Conservation (phyloP, 2,329 filamentous ascomycete species). For the Neofusicoccum umdonicola region DNA sequence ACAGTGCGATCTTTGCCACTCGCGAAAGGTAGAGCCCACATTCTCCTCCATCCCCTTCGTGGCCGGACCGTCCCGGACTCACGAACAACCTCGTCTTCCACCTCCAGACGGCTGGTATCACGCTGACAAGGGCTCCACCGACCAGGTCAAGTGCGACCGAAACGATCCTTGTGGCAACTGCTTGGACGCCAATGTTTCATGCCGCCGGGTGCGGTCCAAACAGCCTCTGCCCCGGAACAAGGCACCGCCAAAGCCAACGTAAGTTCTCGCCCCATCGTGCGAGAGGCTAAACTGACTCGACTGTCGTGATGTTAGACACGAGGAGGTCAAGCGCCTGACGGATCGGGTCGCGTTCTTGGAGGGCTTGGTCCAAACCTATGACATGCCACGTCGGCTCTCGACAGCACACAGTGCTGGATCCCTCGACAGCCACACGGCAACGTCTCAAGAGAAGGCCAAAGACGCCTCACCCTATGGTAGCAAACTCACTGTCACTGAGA, state of each 20-base stretch:
- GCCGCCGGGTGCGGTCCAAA: not conserved
- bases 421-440: not conserved
- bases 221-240: not conserved
- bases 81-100: not conserved
- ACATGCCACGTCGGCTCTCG: not conserved
- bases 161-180: conserved; percentile 7
- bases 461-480: not conserved
- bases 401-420: not conserved
- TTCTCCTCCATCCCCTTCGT: not conserved
- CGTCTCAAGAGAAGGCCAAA: not conserved
- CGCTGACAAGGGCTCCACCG: not conserved
- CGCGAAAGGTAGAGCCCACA: not conserved
- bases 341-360: conserved; percentile 2
- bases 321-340: conserved; percentile 3
- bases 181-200: conserved; percentile 1
- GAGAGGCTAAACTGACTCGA: not conserved
- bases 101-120: not conserved
- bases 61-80: not conserved
- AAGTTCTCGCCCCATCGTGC: not conserved
- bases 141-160: conserved; percentile 2
- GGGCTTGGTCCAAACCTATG: not conserved
- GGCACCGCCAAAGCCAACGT: not conserved
- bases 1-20: conserved; percentile 7
- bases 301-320: not conserved
- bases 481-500: not conserved